phyloP scores from a whole-genome alignment of 768 basidiomycete species.

The Kwoniella mangroviensis region DNA sequence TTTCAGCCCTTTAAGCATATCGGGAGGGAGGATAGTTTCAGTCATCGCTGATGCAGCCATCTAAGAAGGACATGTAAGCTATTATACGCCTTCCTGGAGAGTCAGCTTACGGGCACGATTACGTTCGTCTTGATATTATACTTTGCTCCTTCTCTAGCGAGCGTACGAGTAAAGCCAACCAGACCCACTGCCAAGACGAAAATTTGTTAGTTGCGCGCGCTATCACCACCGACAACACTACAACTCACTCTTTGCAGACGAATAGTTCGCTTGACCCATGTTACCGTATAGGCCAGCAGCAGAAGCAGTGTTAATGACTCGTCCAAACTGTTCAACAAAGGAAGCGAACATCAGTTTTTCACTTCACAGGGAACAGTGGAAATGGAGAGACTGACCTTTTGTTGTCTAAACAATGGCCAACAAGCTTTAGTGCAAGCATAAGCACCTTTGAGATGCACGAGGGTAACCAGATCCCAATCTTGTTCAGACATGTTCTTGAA shows the following conservation, averaged over 20 bases:
- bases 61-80: conserved; percentile 58
- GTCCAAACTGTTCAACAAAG: conserved; percentile 68
- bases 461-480: conserved; percentile 86
- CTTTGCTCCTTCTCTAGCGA: conserved; percentile 89
- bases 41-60: conserved; percentile 97
- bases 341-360: not conserved
- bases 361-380: too few relatives aligned
- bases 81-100: not conserved
- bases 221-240: not conserved
- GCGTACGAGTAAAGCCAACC: conserved; percentile 86
- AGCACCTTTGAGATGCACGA: conserved; percentile 92
- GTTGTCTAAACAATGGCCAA: conserved; percentile 84
- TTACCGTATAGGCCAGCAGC: conserved; percentile 95
- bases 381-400: conserved; percentile 56
- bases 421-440: conserved; percentile 91
- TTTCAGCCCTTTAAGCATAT: conserved; percentile 86
- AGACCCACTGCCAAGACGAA: conserved; percentile 68
- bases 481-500: conserved; percentile 96
- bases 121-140: conserved; percentile 83
- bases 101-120: conserved; percentile 78
- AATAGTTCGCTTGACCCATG: conserved; percentile 97
- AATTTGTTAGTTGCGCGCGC: conserved; percentile 1
- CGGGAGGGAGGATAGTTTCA: conserved; percentile 90
- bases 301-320: conserved; percentile 91
- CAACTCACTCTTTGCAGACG: conserved; percentile 79